Evolutionary conservation across 345 rosid genomes (phyloP), one percentile per base, ranked within the genome.

Genomic region (Dovyalis caffra): DNA sequence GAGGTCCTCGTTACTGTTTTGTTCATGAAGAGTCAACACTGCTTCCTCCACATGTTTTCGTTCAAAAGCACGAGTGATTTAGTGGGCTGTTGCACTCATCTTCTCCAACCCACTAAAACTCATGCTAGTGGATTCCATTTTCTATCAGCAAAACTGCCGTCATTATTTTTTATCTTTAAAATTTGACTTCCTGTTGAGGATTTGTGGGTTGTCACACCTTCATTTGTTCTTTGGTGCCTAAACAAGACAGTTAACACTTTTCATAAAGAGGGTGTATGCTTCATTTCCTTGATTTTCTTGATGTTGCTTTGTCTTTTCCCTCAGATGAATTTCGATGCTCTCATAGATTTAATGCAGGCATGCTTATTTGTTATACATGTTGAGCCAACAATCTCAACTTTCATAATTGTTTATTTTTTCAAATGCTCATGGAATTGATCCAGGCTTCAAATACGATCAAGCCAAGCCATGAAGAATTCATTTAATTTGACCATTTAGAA

Each of bases 1-100:
- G 33, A 38, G 56, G 60, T 38, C 60, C 53, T 45, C 8, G 1
- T 16, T 14, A 1, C 51, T 23, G 40, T 14, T 35, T 38, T 62
- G 56, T 74, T 74, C 57, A 37, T 60, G 15, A 18, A 23, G 66
- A 29, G 71, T 66, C 71, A 75, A 66, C 45, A 25, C 40, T 15
- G 8, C 58, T 25, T 2, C 71, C 14, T 53, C 53, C 77, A 56
- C 53, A 26, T 66, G 20, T 14, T 66, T 43, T 26, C 7, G 7
- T 53, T 28, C 33, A 5, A 6, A 45, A n/a, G 53, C 66, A 58
- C 18, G 18, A 65, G 61, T 70, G 76, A 56, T 70, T 53, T 66
- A 31, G 66, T 79, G 85, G 60, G 70, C 29, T 79, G 69, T 37
- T 58, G 69, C 73, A 65, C 69, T 64, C 65, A 73, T 76, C 66